Evolutionary conservation across 2,329 filamentous ascomycete genomes (phyloP).

Genomic region (Ambrosiella beaveri): DNA sequence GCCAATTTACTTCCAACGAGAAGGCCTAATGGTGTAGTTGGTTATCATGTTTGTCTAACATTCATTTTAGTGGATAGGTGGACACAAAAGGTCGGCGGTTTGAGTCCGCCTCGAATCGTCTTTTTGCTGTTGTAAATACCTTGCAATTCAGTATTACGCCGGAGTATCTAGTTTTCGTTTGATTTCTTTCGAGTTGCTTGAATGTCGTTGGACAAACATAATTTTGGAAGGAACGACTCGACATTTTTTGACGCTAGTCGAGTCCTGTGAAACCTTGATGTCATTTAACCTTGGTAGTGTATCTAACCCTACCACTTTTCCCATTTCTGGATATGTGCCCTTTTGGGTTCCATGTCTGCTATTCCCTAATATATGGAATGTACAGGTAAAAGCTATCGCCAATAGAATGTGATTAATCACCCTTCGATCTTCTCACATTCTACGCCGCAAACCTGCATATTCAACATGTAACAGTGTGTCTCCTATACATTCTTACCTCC

Average conservation of each 20-base stretch:
- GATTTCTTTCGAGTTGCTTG: not conserved
- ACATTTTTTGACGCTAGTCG: not conserved
- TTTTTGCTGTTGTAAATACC: not conserved
- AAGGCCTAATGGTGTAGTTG: not conserved
- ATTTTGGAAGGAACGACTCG: not conserved
- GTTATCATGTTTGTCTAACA: not conserved
- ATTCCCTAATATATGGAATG: not conserved
- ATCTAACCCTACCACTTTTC: not conserved
- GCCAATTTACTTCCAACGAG: not conserved
- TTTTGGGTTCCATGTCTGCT: not conserved
- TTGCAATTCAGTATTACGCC: not conserved
- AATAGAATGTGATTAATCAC: not conserved
- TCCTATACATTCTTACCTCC: not conserved
- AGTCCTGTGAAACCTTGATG: not conserved
- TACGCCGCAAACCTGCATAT: not conserved
- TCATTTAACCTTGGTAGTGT: not conserved
- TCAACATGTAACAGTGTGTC: not conserved
- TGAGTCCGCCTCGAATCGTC: not conserved
- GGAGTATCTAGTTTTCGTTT: not conserved
- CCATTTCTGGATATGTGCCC: not conserved
- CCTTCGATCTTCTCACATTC: not conserved
- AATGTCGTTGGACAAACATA: not conserved
- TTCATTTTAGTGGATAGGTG: not conserved
- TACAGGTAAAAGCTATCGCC: not conserved
- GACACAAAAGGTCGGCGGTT: not conserved